Conservation (phyloP, 495 filamentous ascomycete species). For the Cercophora scortea region DNA sequence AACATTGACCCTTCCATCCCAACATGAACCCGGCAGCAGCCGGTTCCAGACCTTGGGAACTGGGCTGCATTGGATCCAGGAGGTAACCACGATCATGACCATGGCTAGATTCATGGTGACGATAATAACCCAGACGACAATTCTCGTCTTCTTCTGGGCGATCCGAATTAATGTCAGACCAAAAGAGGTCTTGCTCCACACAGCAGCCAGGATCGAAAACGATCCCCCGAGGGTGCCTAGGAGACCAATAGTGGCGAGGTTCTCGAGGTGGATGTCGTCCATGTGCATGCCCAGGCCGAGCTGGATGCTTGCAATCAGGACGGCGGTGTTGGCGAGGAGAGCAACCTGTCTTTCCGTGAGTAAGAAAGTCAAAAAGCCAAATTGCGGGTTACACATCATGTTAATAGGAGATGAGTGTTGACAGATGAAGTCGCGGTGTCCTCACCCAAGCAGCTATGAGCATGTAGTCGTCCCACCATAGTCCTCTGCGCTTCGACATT, state of each 20-base stretch:
- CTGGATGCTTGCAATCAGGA: conserved; percentile 10
- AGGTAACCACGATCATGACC: conserved; percentile 9
- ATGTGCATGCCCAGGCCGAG: conserved; percentile 17
- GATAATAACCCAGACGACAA: conserved; percentile 19
- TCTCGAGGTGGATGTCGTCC: conserved; percentile 1
- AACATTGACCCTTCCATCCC: conserved; percentile 5
- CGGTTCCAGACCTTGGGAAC: conserved; percentile 14
- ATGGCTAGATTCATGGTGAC: conserved; percentile 21
- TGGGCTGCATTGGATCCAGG: conserved; percentile 23
- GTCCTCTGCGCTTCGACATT: conserved; percentile 7
- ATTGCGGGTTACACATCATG: background rate
- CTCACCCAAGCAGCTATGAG: conserved; percentile 19
- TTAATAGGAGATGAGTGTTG: background rate
- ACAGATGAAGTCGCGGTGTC: background rate
- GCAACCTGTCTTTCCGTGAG: conserved; percentile 6
- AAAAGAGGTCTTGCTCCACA: conserved; percentile 31
- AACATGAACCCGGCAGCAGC: conserved; percentile 8
- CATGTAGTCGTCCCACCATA: conserved; percentile 27
- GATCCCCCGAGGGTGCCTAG: conserved; percentile 5
- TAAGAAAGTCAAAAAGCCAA: background rate
- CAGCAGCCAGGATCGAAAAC: conserved; percentile 18
- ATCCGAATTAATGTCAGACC: conserved; percentile 26
- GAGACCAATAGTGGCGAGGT: conserved; percentile 8
- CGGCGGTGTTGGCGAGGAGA: conserved; percentile 8
- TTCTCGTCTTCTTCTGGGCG: conserved; percentile 10